A percentile compares a stretch with the other conserved stretches of the same genome.
Conservation (phyloP, 2,329 filamentous ascomycete genomes). For the Arthrobotrys megalospora region DNA sequence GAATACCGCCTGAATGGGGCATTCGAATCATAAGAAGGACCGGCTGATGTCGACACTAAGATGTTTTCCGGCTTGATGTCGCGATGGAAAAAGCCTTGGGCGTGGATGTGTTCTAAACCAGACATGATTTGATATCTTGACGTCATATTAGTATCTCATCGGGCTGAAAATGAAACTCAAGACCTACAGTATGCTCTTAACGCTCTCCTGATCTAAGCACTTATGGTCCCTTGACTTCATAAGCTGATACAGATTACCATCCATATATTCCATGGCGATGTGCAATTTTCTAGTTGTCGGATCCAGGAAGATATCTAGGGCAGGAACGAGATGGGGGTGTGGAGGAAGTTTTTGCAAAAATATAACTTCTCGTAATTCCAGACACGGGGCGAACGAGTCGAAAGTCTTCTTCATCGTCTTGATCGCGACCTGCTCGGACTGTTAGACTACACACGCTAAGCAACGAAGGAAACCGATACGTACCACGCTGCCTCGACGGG, state of each 20-base stretch:
- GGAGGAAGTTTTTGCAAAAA: constrained; percentile 90
- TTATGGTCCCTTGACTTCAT: constrained; percentile 99
- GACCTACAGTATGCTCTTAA: constrained; percentile 87
- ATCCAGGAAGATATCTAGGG: constrained; percentile 97
- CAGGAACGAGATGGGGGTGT: constrained; percentile 94
- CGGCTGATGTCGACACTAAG: constrained; percentile 89
- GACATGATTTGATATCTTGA: constrained; percentile 87
- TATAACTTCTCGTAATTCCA: constrained; percentile 96
- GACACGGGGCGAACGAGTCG: constrained; percentile 88
- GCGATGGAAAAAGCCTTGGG: constrained; percentile 97
- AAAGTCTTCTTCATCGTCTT: constrained; percentile 99
- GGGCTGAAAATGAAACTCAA: not conserved
- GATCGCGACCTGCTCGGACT: constrained; percentile 82
- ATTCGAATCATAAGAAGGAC: constrained; percentile 77
- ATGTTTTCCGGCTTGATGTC: constrained; percentile 99
- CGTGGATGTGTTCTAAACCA: constrained; percentile 96
- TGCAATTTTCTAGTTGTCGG: constrained; percentile 96
- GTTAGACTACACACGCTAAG: constrained; percentile 13
- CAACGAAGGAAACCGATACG: constrained; percentile 67
- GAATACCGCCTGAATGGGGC: constrained; percentile 95
- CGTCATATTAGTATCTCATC: not conserved
- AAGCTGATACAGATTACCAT: constrained; percentile 96
- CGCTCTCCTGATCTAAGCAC: constrained; percentile 86
- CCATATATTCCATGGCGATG: constrained; percentile 99
- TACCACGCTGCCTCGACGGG: constrained; percentile 92